Evolutionary conservation across 2,329 filamentous ascomycete genomes (phyloP).

Genomic region (Aspergillus texensis): DNA sequence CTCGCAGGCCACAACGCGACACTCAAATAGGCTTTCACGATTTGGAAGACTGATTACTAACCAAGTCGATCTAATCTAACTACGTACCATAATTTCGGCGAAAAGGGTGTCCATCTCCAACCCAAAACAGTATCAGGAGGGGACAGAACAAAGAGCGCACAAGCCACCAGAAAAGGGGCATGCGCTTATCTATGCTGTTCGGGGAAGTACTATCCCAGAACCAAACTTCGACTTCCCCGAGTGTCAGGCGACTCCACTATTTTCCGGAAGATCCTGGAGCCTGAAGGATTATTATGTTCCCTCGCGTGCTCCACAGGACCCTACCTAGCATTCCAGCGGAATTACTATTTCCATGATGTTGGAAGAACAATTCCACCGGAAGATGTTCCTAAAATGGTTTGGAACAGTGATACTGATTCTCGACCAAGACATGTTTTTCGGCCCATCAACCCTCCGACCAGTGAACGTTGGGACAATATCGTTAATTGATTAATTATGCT

Average conservation of each 20-base stretch:
- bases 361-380: neutral
- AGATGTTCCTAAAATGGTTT: neutral
- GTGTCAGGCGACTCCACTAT: neutral
- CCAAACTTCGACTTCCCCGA: neutral
- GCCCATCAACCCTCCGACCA: too few relatives aligned
- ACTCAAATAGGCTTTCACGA: neutral
- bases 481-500: neutral
- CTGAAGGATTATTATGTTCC: neutral
- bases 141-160: neutral
- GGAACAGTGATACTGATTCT: too few relatives aligned
- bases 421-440: neutral
- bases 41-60: neutral
- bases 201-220: neutral
- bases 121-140: neutral
- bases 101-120: neutral
- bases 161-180: neutral
- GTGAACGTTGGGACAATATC: neutral
- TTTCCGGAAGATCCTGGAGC: neutral
- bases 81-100: neutral
- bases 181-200: neutral
- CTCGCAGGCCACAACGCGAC: neutral
- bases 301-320: neutral
- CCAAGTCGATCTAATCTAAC: neutral
- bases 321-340: neutral
- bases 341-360: neutral